These are phyloP conservation scores for Thermothelomyces thermophilus DNA, from an alignment of 2,329 filamentous ascomycete species.

Conservation along the genomic window DNA sequence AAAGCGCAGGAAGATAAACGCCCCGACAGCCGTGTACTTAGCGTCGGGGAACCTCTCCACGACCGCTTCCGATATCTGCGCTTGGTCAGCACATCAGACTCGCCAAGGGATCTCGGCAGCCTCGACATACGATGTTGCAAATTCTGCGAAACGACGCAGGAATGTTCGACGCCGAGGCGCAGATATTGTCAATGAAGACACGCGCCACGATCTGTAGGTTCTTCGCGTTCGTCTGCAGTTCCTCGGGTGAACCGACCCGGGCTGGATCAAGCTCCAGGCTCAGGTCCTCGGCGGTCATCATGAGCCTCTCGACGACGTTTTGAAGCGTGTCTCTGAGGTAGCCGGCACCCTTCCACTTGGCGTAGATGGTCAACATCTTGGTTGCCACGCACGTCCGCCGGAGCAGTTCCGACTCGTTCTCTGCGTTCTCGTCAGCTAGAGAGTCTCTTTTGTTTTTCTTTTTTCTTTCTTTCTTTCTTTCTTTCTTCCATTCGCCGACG, in stretches of 20 bases:
- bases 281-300: conserved; percentile 60
- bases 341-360: conserved; percentile 61
- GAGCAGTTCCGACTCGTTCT: conserved; percentile 61
- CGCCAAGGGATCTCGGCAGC: too few relatives aligned
- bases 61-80: conserved; percentile 53
- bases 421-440: conserved; percentile 28
- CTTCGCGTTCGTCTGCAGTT: conserved; percentile 58
- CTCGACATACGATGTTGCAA: conserved; percentile 52
- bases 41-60: conserved; percentile 59
- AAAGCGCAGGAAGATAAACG: conserved; percentile 65
- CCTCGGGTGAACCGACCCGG: conserved; percentile 52
- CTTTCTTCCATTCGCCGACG: too few relatives aligned
- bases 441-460: too few relatives aligned
- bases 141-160: conserved; percentile 60
- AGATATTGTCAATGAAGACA: conserved; percentile 66
- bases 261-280: conserved; percentile 63
- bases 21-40: conserved; percentile 65
- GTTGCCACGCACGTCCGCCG: conserved; percentile 65
- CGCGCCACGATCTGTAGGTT: conserved; percentile 62
- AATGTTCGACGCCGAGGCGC: conserved; percentile 54
- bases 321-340: conserved; percentile 60
- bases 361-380: conserved; percentile 65
- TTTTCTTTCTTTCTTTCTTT: too few relatives aligned
- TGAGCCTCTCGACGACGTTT: conserved; percentile 59
- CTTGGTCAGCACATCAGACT: not conserved